These are phyloP conservation scores for Chamaenerion angustifolium DNA, from an alignment of 345 rosid species.

Conservation along the genomic window DNA sequence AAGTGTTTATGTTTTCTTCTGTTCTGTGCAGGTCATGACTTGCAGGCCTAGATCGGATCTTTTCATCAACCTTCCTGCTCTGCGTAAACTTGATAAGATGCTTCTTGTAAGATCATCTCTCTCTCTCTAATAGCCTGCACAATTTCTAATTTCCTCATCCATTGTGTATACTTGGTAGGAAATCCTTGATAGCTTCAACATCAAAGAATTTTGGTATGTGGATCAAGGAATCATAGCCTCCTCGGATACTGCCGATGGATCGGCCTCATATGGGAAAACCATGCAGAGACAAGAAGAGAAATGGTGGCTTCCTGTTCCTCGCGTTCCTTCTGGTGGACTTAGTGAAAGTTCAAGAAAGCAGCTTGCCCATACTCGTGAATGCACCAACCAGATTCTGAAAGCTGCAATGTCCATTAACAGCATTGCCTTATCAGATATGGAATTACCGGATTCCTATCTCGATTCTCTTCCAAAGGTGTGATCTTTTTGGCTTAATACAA, in stretches of 20 bases:
- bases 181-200: conserved; percentile 51
- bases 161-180: conserved; percentile 33
- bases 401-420: conserved; percentile 93
- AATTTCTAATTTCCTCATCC: not conserved
- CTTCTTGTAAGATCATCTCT: conserved; percentile 58
- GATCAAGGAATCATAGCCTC: conserved; percentile 87
- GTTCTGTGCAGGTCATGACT: conserved; percentile 68
- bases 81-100: conserved; percentile 79
- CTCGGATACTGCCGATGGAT: conserved; percentile 44
- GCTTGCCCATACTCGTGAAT: conserved; percentile 58
- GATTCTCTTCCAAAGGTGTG: conserved; percentile 85
- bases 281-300: conserved; percentile 89
- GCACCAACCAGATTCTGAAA: conserved; percentile 75
- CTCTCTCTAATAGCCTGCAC: not conserved
- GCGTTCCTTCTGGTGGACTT: conserved; percentile 71
- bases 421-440: conserved; percentile 64
- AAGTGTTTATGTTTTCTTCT: not conserved
- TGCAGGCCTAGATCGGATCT: conserved; percentile 85
- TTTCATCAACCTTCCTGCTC: conserved; percentile 80
- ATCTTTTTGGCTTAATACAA: not conserved
- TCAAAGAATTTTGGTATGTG: conserved; percentile 84
- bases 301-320: conserved; percentile 99
- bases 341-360: conserved; percentile 67
- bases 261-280: conserved; percentile 62
- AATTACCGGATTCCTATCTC: conserved; percentile 72